A percentile compares a stretch with the other conserved stretches of the same genome.
Evolutionary conservation across 139 green algal genomes (phyloP).

Genomic region (Auxenochlorella pyrenoidosa): DNA sequence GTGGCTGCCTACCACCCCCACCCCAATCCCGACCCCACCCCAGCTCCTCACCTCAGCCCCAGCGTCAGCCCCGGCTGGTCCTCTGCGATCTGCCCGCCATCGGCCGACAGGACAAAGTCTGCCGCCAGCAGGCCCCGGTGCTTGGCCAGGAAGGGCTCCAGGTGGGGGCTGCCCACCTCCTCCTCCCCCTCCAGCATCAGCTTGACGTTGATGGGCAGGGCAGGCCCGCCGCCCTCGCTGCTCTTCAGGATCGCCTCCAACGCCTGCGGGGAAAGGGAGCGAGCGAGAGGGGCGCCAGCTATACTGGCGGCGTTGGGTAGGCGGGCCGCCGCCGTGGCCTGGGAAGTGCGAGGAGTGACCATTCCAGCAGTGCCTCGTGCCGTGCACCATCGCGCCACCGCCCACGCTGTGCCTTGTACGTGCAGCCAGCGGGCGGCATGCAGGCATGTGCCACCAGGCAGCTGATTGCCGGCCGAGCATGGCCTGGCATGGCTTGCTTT

Average conservation of each 20-base stretch:
- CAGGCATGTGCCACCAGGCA: too few relatives aligned
- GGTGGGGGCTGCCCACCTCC: conserved; percentile 51
- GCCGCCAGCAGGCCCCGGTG: conserved; percentile 53
- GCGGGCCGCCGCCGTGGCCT: not conserved
- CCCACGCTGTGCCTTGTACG: too few relatives aligned
- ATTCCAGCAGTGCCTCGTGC: too few relatives aligned
- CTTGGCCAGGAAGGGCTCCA: conserved; percentile 54
- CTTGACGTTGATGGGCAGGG: conserved; percentile 70
- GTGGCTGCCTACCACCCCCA: not conserved
- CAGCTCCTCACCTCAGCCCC: not conserved
- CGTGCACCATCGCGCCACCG: not conserved
- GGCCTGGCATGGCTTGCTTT: not conserved
- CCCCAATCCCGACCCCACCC: not conserved
- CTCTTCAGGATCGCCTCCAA: conserved; percentile 51
- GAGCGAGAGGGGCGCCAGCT: not conserved
- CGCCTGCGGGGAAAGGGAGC: conserved; percentile 32
- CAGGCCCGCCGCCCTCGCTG: not conserved
- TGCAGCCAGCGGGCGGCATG: too few relatives aligned
- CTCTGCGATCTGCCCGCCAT: conserved; percentile 61
- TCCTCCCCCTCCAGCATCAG: conserved; percentile 76
- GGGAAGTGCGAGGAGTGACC: too few relatives aligned
- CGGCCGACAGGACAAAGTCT: conserved; percentile 68
- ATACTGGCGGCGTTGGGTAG: too few relatives aligned
- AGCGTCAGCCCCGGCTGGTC: conserved; percentile 6
- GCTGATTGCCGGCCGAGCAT: not conserved